Percentiles rank a stretch among this genome's conserved stretches.
Conservation (phyloP, 495 filamentous ascomycete genomes). For the Staphylotrichum longicolle region DNA sequence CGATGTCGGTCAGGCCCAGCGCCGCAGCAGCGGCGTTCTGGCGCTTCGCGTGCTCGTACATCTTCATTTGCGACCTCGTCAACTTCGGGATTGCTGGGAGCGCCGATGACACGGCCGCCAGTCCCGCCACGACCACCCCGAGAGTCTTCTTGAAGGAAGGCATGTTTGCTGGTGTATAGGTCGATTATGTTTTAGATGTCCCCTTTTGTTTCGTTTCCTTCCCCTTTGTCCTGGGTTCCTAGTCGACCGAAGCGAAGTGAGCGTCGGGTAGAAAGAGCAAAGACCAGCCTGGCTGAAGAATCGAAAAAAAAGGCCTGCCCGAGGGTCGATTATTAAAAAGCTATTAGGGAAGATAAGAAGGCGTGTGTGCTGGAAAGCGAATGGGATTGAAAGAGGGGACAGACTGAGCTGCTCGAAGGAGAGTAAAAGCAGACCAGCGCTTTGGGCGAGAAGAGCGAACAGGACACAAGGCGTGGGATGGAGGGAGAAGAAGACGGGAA, state of each 20-base stretch:
- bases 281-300: constrained; percentile 44
- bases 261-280: constrained; percentile 24
- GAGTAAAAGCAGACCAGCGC: constrained; percentile 60
- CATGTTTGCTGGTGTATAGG: constrained; percentile 38
- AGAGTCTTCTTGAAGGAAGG: constrained; percentile 47
- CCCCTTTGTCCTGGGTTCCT: constrained; percentile 28
- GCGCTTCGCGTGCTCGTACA: constrained; percentile 48
- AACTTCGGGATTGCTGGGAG: constrained; percentile 47
- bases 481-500: constrained; percentile 30
- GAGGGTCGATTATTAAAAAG: constrained; percentile 36
- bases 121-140: constrained; percentile 43
- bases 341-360: constrained; percentile 36
- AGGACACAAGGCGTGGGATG: constrained; percentile 28
- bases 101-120: constrained; percentile 47
- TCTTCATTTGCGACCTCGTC: constrained; percentile 39
- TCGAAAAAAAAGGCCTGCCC: constrained; percentile 32
- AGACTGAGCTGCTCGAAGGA: constrained; percentile 41
- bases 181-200: constrained; percentile 24
- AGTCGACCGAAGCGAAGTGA: constrained; percentile 12
- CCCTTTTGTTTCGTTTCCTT: constrained; percentile 23
- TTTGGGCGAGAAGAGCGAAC: constrained; percentile 41
- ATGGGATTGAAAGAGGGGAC: constrained; percentile 25
- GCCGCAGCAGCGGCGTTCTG: constrained; percentile 54
- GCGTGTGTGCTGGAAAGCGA: constrained; percentile 26
- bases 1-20: constrained; percentile 56